These are phyloP conservation scores for Fusarium fracticaudum DNA, from an alignment of 2,329 filamentous ascomycete species.

Conservation along the genomic window DNA sequence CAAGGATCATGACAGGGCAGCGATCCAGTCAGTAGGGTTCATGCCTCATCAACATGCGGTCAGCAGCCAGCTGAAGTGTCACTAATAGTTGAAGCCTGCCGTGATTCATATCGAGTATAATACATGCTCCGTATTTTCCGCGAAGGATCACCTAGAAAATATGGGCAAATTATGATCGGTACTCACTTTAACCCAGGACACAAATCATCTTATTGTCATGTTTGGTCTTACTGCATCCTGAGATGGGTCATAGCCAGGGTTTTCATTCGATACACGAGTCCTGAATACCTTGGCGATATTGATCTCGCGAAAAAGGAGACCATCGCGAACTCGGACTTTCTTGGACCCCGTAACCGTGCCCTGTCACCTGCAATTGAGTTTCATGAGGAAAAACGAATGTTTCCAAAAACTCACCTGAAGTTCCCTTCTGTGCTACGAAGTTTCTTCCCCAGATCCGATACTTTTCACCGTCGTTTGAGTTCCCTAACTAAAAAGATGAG, in stretches of 20 bases:
- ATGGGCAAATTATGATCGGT: not conserved
- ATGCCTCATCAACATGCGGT: conserved; percentile 33
- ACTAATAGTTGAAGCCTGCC: not conserved
- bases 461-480: conserved; percentile 1
- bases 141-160: not conserved
- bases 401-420: not conserved
- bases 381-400: not conserved
- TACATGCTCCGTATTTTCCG: not conserved
- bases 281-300: not conserved
- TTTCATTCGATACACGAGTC: not conserved
- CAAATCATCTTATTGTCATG: not conserved
- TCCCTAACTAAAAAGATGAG: not conserved
- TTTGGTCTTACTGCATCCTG: not conserved
- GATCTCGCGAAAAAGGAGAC: not conserved
- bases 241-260: not conserved
- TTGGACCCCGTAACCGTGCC: not conserved
- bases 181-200: not conserved
- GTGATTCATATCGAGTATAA: not conserved
- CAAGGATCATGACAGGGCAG: conserved; percentile 20
- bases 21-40: conserved; percentile 11
- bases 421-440: not conserved
- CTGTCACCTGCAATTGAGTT: not conserved
- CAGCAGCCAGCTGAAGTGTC: conserved; percentile 22
- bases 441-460: not conserved
- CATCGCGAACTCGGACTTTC: not conserved